Base-by-base conservation (phyloP, 352 stramenopile genomes). In the Globisporangium rhizosaccharum region DNA sequence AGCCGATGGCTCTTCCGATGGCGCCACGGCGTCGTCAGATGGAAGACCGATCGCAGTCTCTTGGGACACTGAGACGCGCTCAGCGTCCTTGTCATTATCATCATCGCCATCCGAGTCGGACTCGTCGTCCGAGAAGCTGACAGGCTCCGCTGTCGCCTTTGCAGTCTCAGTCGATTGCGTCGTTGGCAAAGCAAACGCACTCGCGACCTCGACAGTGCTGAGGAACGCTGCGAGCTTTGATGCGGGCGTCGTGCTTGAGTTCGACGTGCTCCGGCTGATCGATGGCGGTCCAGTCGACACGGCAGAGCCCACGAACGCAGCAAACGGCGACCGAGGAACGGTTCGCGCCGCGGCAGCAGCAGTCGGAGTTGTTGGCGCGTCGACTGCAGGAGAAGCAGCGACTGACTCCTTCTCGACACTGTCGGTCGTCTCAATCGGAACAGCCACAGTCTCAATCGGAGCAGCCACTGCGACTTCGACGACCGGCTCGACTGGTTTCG, bases 221-320 rank as follows among this genome's bases (percentile, higher is more conserved):
- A 91, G 51, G 57, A 91, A 91, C 7, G 75, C 75, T 7, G 81
- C 76, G 2, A 91, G 62, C 56, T 81, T 87, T 2, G 79, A 86
- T 54, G 59, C 36, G 6, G 58, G 42, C 25, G 50, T 48, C 1
- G 50, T 17, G 47, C 45, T 20, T 33, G 52, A 57, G 30, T 50
- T 42, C 17, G 62, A 54, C 28, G 59, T 66, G 12, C 61, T 59
- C 26, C 48, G 56, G 10, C 23, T 51, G 18, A 51, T 8, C 15
- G 45, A 8, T 7, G 53, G 33, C 12, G 51, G 48, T 23, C 41
- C 25, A 10, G 50, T 46, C n/a, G 18, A 23, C 8, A 18, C 51
- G 20, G 23, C 44, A 9, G 49, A 12, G 28, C 26, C 28, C 12
- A 53, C 49, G 17, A 53, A 42, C 49, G 49, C 26, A 7, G 49